These are phyloP conservation scores for Lichtheimia ramosa DNA, from an alignment of 371 early-diverging fungal genomes.

Conservation along the genomic window DNA sequence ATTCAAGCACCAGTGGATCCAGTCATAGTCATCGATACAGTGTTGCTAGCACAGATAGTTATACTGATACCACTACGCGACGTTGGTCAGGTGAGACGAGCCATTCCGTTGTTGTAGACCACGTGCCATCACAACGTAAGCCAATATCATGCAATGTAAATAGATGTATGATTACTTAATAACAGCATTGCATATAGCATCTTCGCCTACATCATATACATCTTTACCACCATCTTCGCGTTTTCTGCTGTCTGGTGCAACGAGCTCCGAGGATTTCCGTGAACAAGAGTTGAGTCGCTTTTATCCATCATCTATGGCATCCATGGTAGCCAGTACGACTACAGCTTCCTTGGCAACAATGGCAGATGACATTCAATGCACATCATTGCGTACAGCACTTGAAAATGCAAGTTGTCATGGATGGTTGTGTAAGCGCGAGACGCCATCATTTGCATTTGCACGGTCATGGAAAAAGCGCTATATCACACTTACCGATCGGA, in stretches of 20 bases:
- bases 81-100: conserved; percentile 24
- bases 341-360: not conserved
- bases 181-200: conserved; percentile 4
- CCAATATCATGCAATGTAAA: not conserved
- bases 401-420: conserved; percentile 5
- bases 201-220: conserved; percentile 24
- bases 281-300: conserved; percentile 38
- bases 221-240: conserved; percentile 36
- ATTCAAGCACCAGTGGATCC: conserved; percentile 26
- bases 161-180: too few species aligned
- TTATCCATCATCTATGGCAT: conserved; percentile 16
- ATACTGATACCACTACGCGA: conserved; percentile 18
- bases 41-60: conserved; percentile 22
- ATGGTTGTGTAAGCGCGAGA: conserved; percentile 38
- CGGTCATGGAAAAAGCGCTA: conserved; percentile 44
- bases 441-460: conserved; percentile 32
- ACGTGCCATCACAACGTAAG: conserved; percentile 28
- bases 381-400: not conserved
- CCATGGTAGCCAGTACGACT: conserved; percentile 4
- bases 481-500: conserved; percentile 29
- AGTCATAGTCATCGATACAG: conserved; percentile 34
- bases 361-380: not conserved
- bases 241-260: conserved; percentile 29
- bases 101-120: conserved; percentile 9
- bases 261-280: conserved; percentile 31